These are phyloP conservation scores for Xylaria cubensis DNA, from an alignment of 495 filamentous ascomycete genomes.

Conservation along the genomic window DNA sequence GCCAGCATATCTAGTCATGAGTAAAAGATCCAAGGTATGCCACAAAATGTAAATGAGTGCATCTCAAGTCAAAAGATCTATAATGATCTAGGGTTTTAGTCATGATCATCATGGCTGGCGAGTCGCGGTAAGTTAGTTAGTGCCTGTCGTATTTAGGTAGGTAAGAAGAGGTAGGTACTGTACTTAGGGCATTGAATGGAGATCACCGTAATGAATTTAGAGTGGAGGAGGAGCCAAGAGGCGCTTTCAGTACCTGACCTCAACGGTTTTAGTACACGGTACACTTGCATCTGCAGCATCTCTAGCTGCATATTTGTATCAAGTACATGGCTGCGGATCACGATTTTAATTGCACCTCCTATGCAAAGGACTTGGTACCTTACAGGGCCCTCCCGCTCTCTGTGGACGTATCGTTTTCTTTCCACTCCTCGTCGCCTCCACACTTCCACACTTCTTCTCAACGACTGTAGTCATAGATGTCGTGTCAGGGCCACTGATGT, in stretches of 20 bases:
- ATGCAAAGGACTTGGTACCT: constrained; percentile 17
- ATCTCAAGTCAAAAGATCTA: neutral
- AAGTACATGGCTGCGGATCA: constrained; percentile 4
- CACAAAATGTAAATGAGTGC: neutral
- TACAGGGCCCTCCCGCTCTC: constrained; percentile 1
- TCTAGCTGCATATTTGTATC: neutral
- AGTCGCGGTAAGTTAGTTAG: constrained; percentile 8
- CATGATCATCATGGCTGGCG: neutral
- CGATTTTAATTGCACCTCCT: constrained; percentile 26
- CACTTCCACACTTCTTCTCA: constrained; percentile 14
- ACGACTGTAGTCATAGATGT: constrained; percentile 10
- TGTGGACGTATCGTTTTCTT: constrained; percentile 3
- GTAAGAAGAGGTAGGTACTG: no score
- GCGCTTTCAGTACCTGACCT: neutral
- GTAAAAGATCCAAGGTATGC: neutral
- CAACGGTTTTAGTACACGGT: neutral
- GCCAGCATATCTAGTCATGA: constrained; percentile 5
- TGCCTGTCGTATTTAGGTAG: neutral
- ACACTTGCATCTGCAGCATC: neutral
- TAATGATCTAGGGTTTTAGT: constrained; percentile 7
- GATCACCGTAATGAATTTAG: constrained; percentile 13
- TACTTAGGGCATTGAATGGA: constrained; percentile 2
- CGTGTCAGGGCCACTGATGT: constrained; percentile 21
- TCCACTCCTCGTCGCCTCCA: constrained; percentile 19
- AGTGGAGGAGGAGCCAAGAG: neutral